Percentiles rank a stretch among this genome's conserved stretches.
phyloP scores from a whole-genome alignment of 257 asterid genomes.

The Nicotiana tabacum region DNA sequence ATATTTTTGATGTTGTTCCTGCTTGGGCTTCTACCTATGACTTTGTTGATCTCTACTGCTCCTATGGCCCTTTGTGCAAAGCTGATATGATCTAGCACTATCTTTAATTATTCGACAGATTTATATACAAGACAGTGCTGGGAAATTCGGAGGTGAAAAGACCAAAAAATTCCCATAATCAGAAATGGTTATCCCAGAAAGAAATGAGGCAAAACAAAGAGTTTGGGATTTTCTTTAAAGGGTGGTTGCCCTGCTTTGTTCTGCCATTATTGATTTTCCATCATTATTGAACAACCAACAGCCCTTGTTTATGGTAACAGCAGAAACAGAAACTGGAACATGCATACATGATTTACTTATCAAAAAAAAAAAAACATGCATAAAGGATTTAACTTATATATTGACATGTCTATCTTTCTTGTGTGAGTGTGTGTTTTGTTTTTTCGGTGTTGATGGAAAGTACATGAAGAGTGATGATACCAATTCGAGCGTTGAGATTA shows the following conservation, averaged over 20 bases:
- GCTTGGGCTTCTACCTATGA: too few species aligned
- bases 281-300: neutral
- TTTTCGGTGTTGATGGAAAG: neutral
- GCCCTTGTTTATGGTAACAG: neutral
- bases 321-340: neutral
- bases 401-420: too few species aligned
- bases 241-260: constrained; percentile 51
- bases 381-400: too few species aligned
- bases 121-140: too few species aligned
- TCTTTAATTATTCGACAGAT: too few species aligned
- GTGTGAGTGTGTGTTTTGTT: neutral
- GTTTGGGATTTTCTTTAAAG: constrained; percentile 20
- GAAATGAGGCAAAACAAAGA: constrained; percentile 5
- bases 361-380: too few species aligned
- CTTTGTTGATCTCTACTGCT: too few species aligned
- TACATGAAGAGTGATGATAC: neutral
- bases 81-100: too few species aligned
- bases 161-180: neutral
- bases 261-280: constrained; percentile 20
- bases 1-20: too few species aligned
- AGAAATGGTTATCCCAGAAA: neutral
- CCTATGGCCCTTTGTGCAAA: too few species aligned
- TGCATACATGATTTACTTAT: too few species aligned
- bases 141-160: too few species aligned
- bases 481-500: neutral